phyloP scores from a whole-genome alignment of 768 basidiomycete genomes.

The Phallus indusiatus region DNA sequence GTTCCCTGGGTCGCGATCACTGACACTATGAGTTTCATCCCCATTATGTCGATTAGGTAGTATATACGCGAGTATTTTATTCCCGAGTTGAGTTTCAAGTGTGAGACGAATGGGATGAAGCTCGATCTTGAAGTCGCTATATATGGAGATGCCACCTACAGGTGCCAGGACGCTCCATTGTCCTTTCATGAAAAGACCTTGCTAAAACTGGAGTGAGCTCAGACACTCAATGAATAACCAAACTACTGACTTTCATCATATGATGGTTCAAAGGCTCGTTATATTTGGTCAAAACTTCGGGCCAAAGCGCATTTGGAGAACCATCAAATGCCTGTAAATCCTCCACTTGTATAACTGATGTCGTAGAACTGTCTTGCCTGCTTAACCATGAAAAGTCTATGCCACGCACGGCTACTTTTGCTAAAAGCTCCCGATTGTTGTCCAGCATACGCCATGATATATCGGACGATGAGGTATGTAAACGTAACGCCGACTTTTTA shows the following conservation, averaged over 20 bases:
- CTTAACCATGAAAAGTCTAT: conserved; percentile 78
- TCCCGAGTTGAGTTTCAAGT: conserved; percentile 75
- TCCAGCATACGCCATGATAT: conserved; percentile 91
- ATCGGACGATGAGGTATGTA: conserved; percentile 75
- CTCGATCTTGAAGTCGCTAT: conserved; percentile 70
- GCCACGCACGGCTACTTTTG: conserved; percentile 75
- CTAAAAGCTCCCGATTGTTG: conserved; percentile 57
- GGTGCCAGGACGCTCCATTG: conserved; percentile 82
- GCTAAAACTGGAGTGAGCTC: conserved; percentile 28
- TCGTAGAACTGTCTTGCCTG: conserved; percentile 80
- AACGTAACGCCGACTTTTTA: conserved; percentile 69
- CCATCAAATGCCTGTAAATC: conserved; percentile 84
- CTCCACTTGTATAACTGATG: conserved; percentile 63
- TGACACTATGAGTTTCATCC: background rate
- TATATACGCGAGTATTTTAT: conserved; percentile 79
- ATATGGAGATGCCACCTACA: conserved; percentile 88
- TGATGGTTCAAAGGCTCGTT: conserved; percentile 63
- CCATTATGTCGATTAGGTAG: conserved; percentile 51
- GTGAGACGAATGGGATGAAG: conserved; percentile 83
- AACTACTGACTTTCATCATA: conserved; percentile 49
- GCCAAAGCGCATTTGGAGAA: conserved; percentile 69
- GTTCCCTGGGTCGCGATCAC: background rate
- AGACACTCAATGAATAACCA: background rate
- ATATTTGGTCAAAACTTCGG: conserved; percentile 79
- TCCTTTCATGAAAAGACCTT: conserved; percentile 62